Conservation (phyloP, 2,329 filamentous ascomycete species). For the Massarina eburnea region DNA sequence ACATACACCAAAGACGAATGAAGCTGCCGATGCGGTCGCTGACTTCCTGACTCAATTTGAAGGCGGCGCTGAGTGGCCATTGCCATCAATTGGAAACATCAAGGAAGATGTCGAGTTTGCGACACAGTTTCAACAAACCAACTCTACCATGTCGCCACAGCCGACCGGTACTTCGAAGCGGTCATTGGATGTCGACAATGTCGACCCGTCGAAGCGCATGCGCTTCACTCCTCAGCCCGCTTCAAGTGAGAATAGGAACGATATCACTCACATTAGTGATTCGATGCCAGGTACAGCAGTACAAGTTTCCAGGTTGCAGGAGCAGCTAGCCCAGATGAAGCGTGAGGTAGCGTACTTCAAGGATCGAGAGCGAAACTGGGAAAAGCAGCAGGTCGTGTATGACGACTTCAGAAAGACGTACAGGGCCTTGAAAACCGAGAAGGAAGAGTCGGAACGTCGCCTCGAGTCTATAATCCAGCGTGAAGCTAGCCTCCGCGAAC, state of each 20-base stretch:
- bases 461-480: slow-evolving; percentile 17
- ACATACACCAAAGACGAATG: slow-evolving; percentile 23
- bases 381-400: slow-evolving; percentile 28
- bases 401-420: slow-evolving; percentile 27
- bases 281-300: slow-evolving; percentile 38
- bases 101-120: slow-evolving; percentile 32
- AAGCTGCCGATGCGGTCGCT: slow-evolving; percentile 30
- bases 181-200: slow-evolving; percentile 25
- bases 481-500: slow-evolving; percentile 19
- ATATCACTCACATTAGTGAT: slow-evolving; percentile 47
- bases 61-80: slow-evolving; percentile 25
- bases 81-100: slow-evolving; percentile 34
- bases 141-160: slow-evolving; percentile 12
- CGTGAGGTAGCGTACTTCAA: slow-evolving; percentile 6
- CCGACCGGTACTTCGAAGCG: slow-evolving; percentile 28
- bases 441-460: slow-evolving; percentile 16
- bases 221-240: slow-evolving; percentile 36
- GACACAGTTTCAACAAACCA: slow-evolving; percentile 21
- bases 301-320: slow-evolving; percentile 10
- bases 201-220: slow-evolving; percentile 37
- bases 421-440: slow-evolving; percentile 18
- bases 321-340: slow-evolving; percentile 10
- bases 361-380: slow-evolving; percentile 17
- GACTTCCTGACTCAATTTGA: slow-evolving; percentile 20
- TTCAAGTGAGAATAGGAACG: slow-evolving; percentile 11